Percentiles rank a stretch among this genome's conserved stretches.
Conservation (phyloP, 192 early-diverging fungal species). For the Rhizophagus clarus region DNA sequence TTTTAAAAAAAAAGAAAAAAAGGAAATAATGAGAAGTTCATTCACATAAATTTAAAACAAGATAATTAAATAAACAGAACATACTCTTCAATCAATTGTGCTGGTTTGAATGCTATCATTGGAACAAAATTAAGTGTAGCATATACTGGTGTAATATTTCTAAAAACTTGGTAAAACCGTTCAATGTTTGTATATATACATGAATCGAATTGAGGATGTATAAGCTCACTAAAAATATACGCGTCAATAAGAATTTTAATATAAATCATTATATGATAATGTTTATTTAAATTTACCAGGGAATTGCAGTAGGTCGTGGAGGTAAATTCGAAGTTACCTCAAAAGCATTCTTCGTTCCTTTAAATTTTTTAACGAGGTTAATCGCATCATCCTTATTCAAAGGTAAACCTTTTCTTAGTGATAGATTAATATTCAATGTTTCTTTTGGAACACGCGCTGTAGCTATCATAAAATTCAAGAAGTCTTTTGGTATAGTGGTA, state of each 20-base stretch:
- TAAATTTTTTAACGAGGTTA: conserved; percentile 37
- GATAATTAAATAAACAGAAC: not conserved
- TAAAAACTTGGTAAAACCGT: conserved; percentile 56
- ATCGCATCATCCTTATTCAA: conserved; percentile 42
- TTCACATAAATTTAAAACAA: not conserved
- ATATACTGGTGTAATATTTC: conserved; percentile 62
- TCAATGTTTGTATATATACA: conserved; percentile 47
- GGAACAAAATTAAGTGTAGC: conserved; percentile 76
- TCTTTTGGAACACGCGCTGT: conserved; percentile 61
- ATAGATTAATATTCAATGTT: conserved; percentile 58
- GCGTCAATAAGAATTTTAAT: not conserved
- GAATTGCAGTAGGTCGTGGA: conserved; percentile 48
- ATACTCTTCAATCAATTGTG: conserved; percentile 59
- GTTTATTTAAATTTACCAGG: conserved; percentile 50
- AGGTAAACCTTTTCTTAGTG: conserved; percentile 47
- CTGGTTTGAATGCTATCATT: conserved; percentile 62
- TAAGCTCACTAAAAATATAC: conserved; percentile 41
- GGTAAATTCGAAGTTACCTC: conserved; percentile 41
- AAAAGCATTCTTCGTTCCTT: conserved; percentile 45
- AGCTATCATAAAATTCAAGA: conserved; percentile 63
- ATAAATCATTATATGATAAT: not conserved
- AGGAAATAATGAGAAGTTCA: not conserved
- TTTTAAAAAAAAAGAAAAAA: not conserved
- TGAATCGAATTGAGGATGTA: conserved; percentile 57
- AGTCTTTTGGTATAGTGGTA: conserved; percentile 56